Percentiles rank a stretch among this genome's conserved stretches.
Evolutionary conservation across 768 basidiomycete species (phyloP).

Genomic region (Trametes villosa): DNA sequence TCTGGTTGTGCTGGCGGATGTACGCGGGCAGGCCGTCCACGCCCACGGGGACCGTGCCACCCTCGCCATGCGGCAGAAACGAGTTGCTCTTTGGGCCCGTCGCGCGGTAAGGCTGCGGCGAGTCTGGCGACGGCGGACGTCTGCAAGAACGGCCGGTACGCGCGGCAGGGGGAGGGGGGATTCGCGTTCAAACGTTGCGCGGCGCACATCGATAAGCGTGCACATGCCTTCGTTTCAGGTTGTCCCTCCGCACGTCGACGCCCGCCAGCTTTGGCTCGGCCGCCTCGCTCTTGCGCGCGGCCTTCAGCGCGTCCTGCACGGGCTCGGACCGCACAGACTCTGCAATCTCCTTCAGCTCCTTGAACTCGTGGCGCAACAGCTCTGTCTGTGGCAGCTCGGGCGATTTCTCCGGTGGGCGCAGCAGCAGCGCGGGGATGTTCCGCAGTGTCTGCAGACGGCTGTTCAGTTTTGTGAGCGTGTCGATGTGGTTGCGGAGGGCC

Average conservation of each 20-base stretch:
- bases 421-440: slow-evolving; percentile 49
- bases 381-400: slow-evolving; percentile 29
- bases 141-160: no score
- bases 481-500: slow-evolving; percentile 40
- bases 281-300: slow-evolving; percentile 58
- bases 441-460: slow-evolving; percentile 49
- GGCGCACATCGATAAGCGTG: neutral
- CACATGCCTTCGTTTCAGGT: slow-evolving; percentile 61
- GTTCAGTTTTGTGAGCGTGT: slow-evolving; percentile 51
- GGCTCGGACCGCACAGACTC: slow-evolving; percentile 52
- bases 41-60: slow-evolving; percentile 43
- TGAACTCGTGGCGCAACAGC: slow-evolving; percentile 44
- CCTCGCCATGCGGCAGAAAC: slow-evolving; percentile 48
- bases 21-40: slow-evolving; percentile 54
- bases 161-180: neutral
- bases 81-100: slow-evolving; percentile 44
- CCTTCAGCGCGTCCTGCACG: slow-evolving; percentile 61
- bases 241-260: slow-evolving; percentile 50
- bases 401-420: slow-evolving; percentile 42
- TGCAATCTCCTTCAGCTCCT: slow-evolving; percentile 42
- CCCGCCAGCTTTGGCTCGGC: slow-evolving; percentile 55
- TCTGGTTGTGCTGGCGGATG: slow-evolving; percentile 60
- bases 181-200: neutral
- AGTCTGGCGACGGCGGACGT: slow-evolving; percentile 58
- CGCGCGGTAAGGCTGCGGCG: slow-evolving; percentile 60